Conservation (phyloP, 495 filamentous ascomycete genomes). For the Neurospora hispaniola region DNA sequence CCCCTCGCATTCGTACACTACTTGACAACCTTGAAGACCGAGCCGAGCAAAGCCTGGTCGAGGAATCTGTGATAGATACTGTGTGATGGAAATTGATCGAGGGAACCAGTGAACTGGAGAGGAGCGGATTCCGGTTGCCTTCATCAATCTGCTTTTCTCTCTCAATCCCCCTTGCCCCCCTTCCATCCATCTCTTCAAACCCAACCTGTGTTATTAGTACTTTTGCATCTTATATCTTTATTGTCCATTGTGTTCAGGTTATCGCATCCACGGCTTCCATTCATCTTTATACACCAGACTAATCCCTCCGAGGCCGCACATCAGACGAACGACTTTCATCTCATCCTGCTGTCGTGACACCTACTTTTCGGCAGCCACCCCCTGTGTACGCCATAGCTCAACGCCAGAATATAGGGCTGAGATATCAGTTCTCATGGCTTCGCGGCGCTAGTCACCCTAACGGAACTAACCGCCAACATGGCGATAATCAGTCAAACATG, state of each 20-base stretch:
- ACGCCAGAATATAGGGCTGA: background rate
- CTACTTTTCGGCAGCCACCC: background rate
- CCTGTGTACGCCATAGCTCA: background rate
- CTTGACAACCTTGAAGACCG: background rate
- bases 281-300: background rate
- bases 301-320: background rate
- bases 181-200: background rate
- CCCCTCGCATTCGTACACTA: background rate
- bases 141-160: background rate
- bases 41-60: background rate
- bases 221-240: background rate
- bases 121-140: background rate
- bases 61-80: background rate
- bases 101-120: background rate
- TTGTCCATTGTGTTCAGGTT: background rate
- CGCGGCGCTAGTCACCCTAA: background rate
- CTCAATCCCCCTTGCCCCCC: background rate
- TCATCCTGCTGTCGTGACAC: background rate
- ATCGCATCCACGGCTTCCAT: background rate
- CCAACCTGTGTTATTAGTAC: background rate
- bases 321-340: background rate
- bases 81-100: background rate
- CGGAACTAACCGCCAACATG: slow-evolving; percentile 2
- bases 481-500: slow-evolving; percentile 49
- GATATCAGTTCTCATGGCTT: background rate